Evolutionary conservation across 192 early-diverging fungal genomes (phyloP).

Genomic region (Backusella psychrophila): DNA sequence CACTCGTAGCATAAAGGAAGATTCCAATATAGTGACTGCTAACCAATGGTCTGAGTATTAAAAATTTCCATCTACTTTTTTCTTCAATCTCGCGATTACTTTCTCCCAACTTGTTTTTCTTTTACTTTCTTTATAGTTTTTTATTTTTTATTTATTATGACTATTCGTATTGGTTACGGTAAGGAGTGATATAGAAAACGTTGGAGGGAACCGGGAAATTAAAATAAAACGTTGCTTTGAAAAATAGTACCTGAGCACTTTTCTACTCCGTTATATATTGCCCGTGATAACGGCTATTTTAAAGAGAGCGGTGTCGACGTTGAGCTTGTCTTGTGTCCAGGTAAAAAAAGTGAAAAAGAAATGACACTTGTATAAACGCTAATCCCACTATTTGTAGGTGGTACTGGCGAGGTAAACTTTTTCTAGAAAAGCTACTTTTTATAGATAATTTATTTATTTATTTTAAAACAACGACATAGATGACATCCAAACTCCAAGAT

Average conservation of each 20-base stretch:
- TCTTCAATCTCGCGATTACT: too few relatives aligned
- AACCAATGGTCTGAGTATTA: too few relatives aligned
- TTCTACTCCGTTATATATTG: constrained; percentile 69
- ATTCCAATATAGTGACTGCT: too few relatives aligned
- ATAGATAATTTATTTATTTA: neutral
- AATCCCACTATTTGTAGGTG: constrained; percentile 11
- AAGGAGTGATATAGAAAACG: neutral
- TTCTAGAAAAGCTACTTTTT: neutral
- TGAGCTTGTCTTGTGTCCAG: constrained; percentile 55
- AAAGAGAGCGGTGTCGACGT: constrained; percentile 48
- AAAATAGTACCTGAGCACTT: constrained; percentile 70
- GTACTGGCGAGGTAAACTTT: constrained; percentile 47
- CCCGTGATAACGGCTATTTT: constrained; percentile 55
- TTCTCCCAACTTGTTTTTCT: neutral
- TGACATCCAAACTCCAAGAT: constrained; percentile 56
- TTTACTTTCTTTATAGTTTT: neutral
- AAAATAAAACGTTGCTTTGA: neutral
- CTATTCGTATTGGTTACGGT: constrained; percentile 21
- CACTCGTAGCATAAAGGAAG: too few relatives aligned
- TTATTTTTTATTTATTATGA: neutral
- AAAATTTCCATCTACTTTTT: too few relatives aligned
- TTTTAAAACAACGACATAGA: constrained; percentile 28
- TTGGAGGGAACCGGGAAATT: neutral
- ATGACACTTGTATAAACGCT: neutral
- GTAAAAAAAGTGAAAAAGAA: constrained; percentile 27